phyloP scores from a whole-genome alignment of 202 grass and related monocot genomes.

The Elaeis oleifera region DNA sequence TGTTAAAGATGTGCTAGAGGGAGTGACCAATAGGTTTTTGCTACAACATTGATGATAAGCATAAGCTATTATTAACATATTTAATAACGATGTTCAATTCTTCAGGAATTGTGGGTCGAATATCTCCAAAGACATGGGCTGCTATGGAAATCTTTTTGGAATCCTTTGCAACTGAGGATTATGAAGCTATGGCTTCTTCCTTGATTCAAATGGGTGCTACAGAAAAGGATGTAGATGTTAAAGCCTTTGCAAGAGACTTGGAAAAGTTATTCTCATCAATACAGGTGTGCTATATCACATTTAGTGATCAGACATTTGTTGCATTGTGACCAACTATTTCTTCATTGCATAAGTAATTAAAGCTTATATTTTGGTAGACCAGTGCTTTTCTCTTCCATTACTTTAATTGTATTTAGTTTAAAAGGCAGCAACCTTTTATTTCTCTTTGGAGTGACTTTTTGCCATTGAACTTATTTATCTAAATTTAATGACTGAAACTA shows the following conservation, averaged over 20 bases:
- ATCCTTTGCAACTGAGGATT: constrained; percentile 82
- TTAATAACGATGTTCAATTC: background rate
- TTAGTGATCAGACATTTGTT: background rate
- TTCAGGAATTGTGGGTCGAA: constrained; percentile 86
- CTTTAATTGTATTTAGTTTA: too few species aligned
- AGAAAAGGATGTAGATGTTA: constrained; percentile 64
- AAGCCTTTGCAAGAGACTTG: constrained; percentile 76
- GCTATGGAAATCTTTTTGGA: constrained; percentile 91
- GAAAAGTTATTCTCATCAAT: constrained; percentile 85
- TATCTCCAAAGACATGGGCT: constrained; percentile 83
- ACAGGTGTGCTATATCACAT: constrained; percentile 45
- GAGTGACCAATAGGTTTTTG: too few species aligned
- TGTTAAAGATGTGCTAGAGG: too few species aligned
- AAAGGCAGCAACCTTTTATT: too few species aligned
- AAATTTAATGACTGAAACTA: too few species aligned
- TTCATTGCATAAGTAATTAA: too few species aligned
- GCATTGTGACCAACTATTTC: background rate
- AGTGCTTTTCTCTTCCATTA: too few species aligned
- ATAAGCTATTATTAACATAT: too few species aligned
- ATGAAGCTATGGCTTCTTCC: constrained; percentile 66
- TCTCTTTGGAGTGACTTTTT: too few species aligned
- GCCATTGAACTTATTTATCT: too few species aligned
- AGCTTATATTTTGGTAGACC: too few species aligned
- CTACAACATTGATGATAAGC: too few species aligned
- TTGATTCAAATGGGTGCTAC: constrained; percentile 94